Evolutionary conservation across 2,329 filamentous ascomycete genomes (phyloP), one percentile per base, ranked within the genome.

Genomic region (Colletotrichum cordylinicola): DNA sequence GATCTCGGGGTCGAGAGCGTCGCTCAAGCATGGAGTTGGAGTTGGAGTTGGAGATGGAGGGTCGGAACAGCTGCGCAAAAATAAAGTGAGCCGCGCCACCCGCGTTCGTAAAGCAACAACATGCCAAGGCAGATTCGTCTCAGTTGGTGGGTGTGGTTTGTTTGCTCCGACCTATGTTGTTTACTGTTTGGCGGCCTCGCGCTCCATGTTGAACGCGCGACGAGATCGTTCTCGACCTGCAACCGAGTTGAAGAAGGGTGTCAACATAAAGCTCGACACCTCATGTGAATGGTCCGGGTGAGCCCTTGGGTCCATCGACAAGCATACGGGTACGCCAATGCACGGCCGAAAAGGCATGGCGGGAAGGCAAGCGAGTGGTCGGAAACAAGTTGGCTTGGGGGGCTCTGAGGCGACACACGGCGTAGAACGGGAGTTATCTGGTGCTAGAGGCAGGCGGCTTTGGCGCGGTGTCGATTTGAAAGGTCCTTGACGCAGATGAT

Each of bases 291-390:
- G 70, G 73, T 35, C 65, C 73, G 73, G 73, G 64, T 75, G 69
- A 73, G 70, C 70, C 70, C 64, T 75, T 73, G 21, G 16, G 70
- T 43, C 71, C 71, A 62, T 75, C 48, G 61, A 24, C 61, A 33
- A 29, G 60, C 69, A 55, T 37, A 62, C 74, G 71, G 74, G 74
- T 70, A 70, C 71, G 71, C 74, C 74, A 75, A 74, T 76, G 74
- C 74, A 76, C 74, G 60, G 56, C 66, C 52, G 52, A 75, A 76
- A 43, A 75, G 60, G 61, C 18, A 58, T 18, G 48, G 66, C 70
- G 72, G 74, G 71, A 76, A 76, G 61, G 65, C 65, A 74, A 70
- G 74, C 74, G 74, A 76, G 74, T 76, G 74, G 74, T 62, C 24
- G 52, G 56, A 29, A 27, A 39, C 43, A 10, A 65, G 65, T n/a